phyloP scores from a whole-genome alignment of 257 asterid genomes.

The Solanum sparsipilum region DNA sequence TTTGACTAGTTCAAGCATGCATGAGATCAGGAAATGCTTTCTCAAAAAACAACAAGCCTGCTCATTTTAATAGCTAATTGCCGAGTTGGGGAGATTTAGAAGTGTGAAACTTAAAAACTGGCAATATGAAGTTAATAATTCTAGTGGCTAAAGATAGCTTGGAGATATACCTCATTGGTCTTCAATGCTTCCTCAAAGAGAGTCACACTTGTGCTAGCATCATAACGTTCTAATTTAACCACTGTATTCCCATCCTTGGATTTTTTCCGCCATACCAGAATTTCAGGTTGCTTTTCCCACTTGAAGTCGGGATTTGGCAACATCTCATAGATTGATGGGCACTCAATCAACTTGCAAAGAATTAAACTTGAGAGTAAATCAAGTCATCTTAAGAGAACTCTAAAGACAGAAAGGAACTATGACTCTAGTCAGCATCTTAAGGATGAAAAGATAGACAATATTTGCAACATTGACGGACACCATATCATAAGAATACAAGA shows the following conservation, averaged over 20 bases:
- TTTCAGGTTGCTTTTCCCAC: conserved; percentile 70
- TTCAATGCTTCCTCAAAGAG: conserved; percentile 62
- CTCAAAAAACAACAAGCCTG: background rate
- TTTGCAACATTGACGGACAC: background rate
- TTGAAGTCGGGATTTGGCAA: conserved; percentile 55
- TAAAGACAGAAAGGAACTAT: background rate
- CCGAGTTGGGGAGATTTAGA: background rate
- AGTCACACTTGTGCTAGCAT: conserved; percentile 26
- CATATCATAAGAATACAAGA: background rate
- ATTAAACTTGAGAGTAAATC: background rate
- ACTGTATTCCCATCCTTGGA: conserved; percentile 38
- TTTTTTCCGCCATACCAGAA: conserved; percentile 59
- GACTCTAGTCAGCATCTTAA: background rate
- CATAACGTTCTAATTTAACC: conserved; percentile 39
- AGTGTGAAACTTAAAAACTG: background rate
- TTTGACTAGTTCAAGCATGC: background rate
- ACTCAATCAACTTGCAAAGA: conserved; percentile 47
- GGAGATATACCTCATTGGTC: conserved; percentile 50
- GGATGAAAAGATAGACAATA: background rate
- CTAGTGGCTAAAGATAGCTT: background rate
- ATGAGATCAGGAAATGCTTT: background rate
- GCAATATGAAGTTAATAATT: background rate
- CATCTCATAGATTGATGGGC: conserved; percentile 82
- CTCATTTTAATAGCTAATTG: background rate
- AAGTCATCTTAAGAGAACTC: background rate